Evolutionary conservation across 768 basidiomycete species (phyloP).

Genomic region (Suillus luteus): DNA sequence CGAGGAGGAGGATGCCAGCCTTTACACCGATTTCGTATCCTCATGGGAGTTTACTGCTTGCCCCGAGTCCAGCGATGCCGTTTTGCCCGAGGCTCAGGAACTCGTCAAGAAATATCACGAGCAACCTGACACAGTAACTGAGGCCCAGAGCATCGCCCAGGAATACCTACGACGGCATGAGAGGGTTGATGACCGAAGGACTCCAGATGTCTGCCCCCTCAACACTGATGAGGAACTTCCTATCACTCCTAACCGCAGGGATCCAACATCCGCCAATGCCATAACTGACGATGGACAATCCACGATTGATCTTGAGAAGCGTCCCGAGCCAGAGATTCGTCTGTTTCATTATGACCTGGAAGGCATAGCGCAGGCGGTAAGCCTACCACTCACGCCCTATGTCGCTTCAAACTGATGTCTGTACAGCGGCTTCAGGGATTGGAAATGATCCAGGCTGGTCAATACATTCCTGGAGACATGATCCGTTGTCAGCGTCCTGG

Average conservation of each 20-base stretch:
- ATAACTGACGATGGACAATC: slow-evolving; percentile 15
- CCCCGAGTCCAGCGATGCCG: not conserved
- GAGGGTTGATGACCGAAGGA: slow-evolving; percentile 7
- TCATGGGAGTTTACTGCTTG: slow-evolving; percentile 18
- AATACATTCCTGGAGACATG: slow-evolving; percentile 30
- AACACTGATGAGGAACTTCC: slow-evolving; percentile 21
- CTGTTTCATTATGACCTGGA: slow-evolving; percentile 38
- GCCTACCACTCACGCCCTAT: slow-evolving; percentile 24
- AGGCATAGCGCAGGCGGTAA: slow-evolving; percentile 42
- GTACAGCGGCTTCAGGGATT: slow-evolving; percentile 28
- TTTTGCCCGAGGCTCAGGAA: slow-evolving; percentile 10
- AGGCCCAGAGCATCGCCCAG: slow-evolving; percentile 24
- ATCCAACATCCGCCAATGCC: slow-evolving; percentile 29
- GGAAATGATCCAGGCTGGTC: slow-evolving; percentile 29
- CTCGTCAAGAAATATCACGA: slow-evolving; percentile 8
- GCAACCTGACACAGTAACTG: slow-evolving; percentile 15
- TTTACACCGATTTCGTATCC: slow-evolving; percentile 12
- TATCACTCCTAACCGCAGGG: slow-evolving; percentile 25
- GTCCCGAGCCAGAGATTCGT: slow-evolving; percentile 33
- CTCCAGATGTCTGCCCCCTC: not conserved
- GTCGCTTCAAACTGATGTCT: not conserved
- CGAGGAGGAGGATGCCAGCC: slow-evolving; percentile 7
- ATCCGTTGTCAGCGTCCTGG: slow-evolving; percentile 48
- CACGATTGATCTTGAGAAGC: slow-evolving; percentile 34
- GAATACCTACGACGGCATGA: slow-evolving; percentile 3